Conservation (phyloP, 495 filamentous ascomycete genomes). For the Hyaloscypha variabilis region DNA sequence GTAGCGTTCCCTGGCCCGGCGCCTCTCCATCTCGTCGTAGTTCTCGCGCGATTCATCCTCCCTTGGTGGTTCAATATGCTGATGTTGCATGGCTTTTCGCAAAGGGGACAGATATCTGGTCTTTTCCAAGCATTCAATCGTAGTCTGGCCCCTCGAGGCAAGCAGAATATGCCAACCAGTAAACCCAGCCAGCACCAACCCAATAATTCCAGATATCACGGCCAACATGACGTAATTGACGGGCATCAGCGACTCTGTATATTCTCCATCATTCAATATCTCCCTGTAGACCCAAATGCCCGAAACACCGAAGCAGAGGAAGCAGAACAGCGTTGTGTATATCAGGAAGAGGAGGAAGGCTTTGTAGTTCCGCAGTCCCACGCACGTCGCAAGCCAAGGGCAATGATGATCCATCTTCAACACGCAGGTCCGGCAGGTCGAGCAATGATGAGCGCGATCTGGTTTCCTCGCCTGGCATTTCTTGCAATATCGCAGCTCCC, state of each 20-base stretch:
- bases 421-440: slow-evolving; percentile 87
- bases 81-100: slow-evolving; percentile 66
- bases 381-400: slow-evolving; percentile 95
- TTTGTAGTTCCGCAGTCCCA: slow-evolving; percentile 94
- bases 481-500: slow-evolving; percentile 88
- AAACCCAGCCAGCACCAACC: slow-evolving; percentile 85
- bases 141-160: slow-evolving; percentile 77
- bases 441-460: slow-evolving; percentile 96
- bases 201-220: slow-evolving; percentile 88
- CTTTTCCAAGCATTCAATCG: slow-evolving; percentile 94
- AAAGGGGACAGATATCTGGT: slow-evolving; percentile 87
- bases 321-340: slow-evolving; percentile 86
- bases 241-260: slow-evolving; percentile 73
- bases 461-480: slow-evolving; percentile 94
- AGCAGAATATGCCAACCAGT: slow-evolving; percentile 91
- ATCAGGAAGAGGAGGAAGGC: slow-evolving; percentile 91
- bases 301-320: slow-evolving; percentile 74
- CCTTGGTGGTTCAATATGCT: slow-evolving; percentile 68
- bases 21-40: slow-evolving; percentile 73
- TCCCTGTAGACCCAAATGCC: slow-evolving; percentile 80
- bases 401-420: slow-evolving; percentile 99
- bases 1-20: slow-evolving; percentile 73
- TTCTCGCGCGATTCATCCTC: slow-evolving; percentile 55
- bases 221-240: slow-evolving; percentile 88
- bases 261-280: slow-evolving; percentile 64